phyloP scores from a whole-genome alignment of 208 protist genomes.

The Zelonia costaricensis region DNA sequence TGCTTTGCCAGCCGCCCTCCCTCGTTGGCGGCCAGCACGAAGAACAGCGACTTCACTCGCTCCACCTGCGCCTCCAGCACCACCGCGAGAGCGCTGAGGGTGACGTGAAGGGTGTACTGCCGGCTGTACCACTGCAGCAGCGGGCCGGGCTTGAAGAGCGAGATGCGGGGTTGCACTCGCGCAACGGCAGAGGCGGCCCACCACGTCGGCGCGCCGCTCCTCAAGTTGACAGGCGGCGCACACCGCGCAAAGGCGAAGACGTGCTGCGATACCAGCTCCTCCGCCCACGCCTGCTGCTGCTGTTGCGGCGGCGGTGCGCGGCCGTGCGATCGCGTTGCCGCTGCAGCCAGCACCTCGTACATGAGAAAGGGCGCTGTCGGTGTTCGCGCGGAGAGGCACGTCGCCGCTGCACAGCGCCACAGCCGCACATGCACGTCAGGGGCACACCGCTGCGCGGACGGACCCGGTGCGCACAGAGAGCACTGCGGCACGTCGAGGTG shows the following conservation, averaged over 20 bases:
- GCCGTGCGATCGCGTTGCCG: no score
- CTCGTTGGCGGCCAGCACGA: slow-evolving; percentile 7
- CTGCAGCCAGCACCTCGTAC: neutral
- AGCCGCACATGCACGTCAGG: slow-evolving; percentile 6
- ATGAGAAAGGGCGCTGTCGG: slow-evolving; percentile 6
- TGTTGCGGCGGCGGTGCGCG: neutral
- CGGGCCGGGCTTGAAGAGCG: slow-evolving; percentile 9
- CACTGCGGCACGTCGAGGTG: slow-evolving; percentile 6
- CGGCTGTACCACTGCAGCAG: slow-evolving; percentile 10
- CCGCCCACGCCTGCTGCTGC: neutral
- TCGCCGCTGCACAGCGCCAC: slow-evolving; percentile 7
- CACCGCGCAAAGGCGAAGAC: slow-evolving; percentile 11
- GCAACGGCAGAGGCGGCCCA: slow-evolving; percentile 9
- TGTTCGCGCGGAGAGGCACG: slow-evolving; percentile 3
- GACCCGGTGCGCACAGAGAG: slow-evolving; percentile 4
- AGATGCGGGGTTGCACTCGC: slow-evolving; percentile 13
- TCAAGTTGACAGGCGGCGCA: neutral
- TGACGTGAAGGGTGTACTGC: slow-evolving; percentile 8
- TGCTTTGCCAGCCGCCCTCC: neutral
- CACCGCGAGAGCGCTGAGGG: neutral
- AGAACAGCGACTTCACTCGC: slow-evolving; percentile 12
- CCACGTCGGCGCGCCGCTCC: neutral
- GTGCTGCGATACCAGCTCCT: slow-evolving; percentile 15
- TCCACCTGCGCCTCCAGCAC: slow-evolving; percentile 21
- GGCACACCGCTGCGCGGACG: neutral